These are phyloP conservation scores for Rosa persica DNA, from an alignment of 306 rosid species.

Conservation along the genomic window DNA sequence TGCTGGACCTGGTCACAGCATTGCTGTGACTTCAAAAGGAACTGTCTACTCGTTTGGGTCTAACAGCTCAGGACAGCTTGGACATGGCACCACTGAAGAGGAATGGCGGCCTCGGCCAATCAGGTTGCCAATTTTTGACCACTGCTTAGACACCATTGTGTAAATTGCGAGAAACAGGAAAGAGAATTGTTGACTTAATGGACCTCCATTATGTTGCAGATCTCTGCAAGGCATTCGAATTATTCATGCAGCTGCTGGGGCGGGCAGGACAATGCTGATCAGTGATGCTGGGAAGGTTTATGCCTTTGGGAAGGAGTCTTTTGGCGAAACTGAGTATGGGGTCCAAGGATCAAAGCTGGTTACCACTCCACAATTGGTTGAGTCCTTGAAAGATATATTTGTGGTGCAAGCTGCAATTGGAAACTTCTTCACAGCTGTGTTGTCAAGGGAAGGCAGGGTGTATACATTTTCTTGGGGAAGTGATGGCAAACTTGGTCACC, in stretches of 20 bases:
- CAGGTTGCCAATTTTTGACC: constrained; percentile 54
- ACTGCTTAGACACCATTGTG: constrained; percentile 20
- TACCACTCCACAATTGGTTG: constrained; percentile 66
- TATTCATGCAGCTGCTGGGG: constrained; percentile 86
- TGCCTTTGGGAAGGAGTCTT: constrained; percentile 85
- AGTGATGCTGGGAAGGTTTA: constrained; percentile 84
- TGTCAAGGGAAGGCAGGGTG: constrained; percentile 91
- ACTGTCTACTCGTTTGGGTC: constrained; percentile 82
- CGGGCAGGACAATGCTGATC: constrained; percentile 91
- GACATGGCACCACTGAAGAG: constrained; percentile 74
- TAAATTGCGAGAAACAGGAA: constrained; percentile 35
- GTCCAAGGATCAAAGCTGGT: constrained; percentile 57
- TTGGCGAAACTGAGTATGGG: constrained; percentile 77
- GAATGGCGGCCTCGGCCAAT: constrained; percentile 76
- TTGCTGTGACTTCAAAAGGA: constrained; percentile 84
- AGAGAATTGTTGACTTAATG: constrained; percentile 43
- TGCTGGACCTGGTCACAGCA: constrained; percentile 98
- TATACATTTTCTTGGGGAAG: constrained; percentile 94
- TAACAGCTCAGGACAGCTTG: constrained; percentile 92
- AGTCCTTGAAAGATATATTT: constrained; percentile 73
- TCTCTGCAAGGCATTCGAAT: constrained; percentile 81
- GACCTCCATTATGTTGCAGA: constrained; percentile 71
- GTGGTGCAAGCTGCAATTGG: constrained; percentile 99
- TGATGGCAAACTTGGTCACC: constrained; percentile 81
- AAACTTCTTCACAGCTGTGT: constrained; percentile 83